Base-by-base conservation (phyloP, 164 flowering plant species). In the Liquidambar formosana region DNA sequence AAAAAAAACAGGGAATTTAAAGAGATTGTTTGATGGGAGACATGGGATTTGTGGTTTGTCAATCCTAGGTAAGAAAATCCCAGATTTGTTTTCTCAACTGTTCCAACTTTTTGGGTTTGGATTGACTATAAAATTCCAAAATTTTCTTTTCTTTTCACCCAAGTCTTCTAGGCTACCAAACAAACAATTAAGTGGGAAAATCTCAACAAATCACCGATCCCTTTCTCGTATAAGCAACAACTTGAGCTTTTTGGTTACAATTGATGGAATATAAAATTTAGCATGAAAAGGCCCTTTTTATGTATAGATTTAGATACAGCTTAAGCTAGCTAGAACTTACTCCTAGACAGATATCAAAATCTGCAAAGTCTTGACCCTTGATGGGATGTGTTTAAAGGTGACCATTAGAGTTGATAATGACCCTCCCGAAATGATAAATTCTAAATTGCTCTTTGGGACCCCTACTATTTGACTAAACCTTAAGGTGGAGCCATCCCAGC, bases 1-100 rank as follows among this genome's bases (percentile, higher is more conserved):
- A 67, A 18, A 43, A 43, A 43, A 5, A 33, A 66, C 6, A 60
- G 4, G 16, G 12, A 45, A 41, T 33, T 33, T 33, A 65, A 19
- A 27, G 18, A 51, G 57, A 57, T 48, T 71, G 56, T 47, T 58
- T 64, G 52, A 58, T 65, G 65, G 57, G 23, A 12, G n/a, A 19
- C 8, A 8, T 54, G 23, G 26, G 23, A 19, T 19, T 54, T 54
- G 10, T 25, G 10, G 4, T 19, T 19, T 10, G 22, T 54, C 57
- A n/a, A 54, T 6, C 26, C 57, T 54, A 8, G 19, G 11, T 9
- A 54, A 25, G 57, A n/a, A 54, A 22, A 54, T 22, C 57, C 14
- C 5, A 19, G 19, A 19, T 22, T 6, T 54, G 23, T 21, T 9
- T 22, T 54, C 57, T 19, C 57, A 54, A 54, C 57, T 8, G n/a